A percentile compares a stretch with the other conserved stretches of the same genome.
phyloP scores from a whole-genome alignment of 2,329 filamentous ascomycete species.

The Phialocephala subalpina region DNA sequence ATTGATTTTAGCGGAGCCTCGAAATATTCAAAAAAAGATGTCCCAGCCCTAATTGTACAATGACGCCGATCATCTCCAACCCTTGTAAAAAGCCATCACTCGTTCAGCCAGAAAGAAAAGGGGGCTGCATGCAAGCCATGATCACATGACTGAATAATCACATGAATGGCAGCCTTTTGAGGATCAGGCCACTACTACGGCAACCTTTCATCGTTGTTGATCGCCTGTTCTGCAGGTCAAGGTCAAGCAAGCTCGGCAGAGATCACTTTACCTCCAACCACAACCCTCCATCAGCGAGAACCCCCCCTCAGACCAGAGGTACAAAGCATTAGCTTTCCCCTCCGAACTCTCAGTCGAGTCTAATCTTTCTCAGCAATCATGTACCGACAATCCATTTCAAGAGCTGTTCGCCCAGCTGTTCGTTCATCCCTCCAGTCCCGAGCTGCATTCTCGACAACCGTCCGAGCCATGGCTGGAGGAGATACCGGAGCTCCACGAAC shows the following conservation, averaged over 20 bases:
- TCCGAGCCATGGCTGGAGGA: slow-evolving; percentile 67
- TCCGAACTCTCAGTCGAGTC: slow-evolving; percentile 19
- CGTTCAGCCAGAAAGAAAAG: slow-evolving; percentile 17
- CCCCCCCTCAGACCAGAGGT: slow-evolving; percentile 35
- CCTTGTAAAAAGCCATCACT: neutral
- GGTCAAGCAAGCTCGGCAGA: slow-evolving; percentile 28
- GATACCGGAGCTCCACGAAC: slow-evolving; percentile 53
- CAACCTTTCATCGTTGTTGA: neutral
- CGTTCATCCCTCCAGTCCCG: slow-evolving; percentile 58
- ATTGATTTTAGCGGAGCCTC: slow-evolving; percentile 19
- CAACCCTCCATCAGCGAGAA: slow-evolving; percentile 34
- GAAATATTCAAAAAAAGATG: slow-evolving; percentile 6
- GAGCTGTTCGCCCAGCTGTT: slow-evolving; percentile 55
- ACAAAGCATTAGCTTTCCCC: slow-evolving; percentile 30
- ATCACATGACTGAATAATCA: slow-evolving; percentile 13
- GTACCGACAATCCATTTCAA: slow-evolving; percentile 67
- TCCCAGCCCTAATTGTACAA: slow-evolving; percentile 20
- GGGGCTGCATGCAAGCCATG: neutral
- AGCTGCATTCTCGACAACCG: slow-evolving; percentile 58
- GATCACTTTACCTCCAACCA: slow-evolving; percentile 35
- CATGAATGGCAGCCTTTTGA: neutral
- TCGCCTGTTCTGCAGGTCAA: slow-evolving; percentile 19
- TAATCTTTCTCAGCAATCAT: slow-evolving; percentile 54
- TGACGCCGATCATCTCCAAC: slow-evolving; percentile 21
- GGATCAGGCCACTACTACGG: slow-evolving; percentile 3